phyloP scores from a whole-genome alignment of 176 grass and related monocot genomes.

The Oryza australiensis region DNA sequence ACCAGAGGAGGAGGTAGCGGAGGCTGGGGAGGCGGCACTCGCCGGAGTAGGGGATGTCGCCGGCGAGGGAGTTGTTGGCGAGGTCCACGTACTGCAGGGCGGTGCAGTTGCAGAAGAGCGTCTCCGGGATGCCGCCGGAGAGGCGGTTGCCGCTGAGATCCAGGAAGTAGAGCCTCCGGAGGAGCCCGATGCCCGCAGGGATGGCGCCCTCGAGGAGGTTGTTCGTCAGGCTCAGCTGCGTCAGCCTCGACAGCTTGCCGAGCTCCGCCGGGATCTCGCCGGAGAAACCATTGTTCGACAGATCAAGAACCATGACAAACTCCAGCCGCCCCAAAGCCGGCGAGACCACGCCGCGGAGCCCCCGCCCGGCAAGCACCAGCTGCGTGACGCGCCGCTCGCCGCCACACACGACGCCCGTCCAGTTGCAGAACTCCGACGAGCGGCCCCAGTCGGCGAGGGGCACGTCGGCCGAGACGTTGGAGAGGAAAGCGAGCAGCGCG shows the following conservation, averaged over 20 bases:
- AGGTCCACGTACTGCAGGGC: constrained; percentile 73
- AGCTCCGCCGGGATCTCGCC: constrained; percentile 56
- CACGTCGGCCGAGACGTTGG: constrained; percentile 43
- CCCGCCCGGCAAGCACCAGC: constrained; percentile 43
- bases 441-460: constrained; percentile 48
- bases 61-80: constrained; percentile 69
- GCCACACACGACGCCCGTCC: constrained; percentile 68
- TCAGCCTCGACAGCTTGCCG: constrained; percentile 35
- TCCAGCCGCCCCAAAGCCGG: constrained; percentile 46
- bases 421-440: constrained; percentile 56
- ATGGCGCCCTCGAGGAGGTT: constrained; percentile 60
- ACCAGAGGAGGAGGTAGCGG: constrained; percentile 73
- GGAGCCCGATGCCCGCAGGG: constrained; percentile 56
- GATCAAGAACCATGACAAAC: constrained; percentile 54
- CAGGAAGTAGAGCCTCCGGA: constrained; percentile 54
- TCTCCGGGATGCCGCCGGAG: constrained; percentile 44
- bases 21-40: constrained; percentile 54
- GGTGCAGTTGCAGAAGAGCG: constrained; percentile 78
- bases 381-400: constrained; percentile 34
- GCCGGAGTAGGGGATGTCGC: constrained; percentile 58
- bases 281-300: constrained; percentile 54
- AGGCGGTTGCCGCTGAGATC: constrained; percentile 59
- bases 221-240: constrained; percentile 62
- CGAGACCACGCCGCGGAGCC: constrained; percentile 49
- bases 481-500: constrained; percentile 51